Base-by-base conservation (phyloP, 1,284 basidiomycete genomes). In the Retiboletus flavoniger region DNA sequence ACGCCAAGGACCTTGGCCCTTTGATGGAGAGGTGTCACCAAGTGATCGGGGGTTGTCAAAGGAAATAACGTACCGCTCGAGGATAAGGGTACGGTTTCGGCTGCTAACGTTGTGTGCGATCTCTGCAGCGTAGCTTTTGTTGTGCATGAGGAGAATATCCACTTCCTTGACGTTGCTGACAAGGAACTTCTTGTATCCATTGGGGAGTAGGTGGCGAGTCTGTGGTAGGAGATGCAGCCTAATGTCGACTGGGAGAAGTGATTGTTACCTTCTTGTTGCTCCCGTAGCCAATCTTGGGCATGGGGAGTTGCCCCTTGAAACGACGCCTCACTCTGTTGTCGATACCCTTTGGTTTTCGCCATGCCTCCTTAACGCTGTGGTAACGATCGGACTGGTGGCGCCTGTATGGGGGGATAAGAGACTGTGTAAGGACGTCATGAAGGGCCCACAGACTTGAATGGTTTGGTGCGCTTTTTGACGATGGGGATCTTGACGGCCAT, bases 311-410 rank as follows among this genome's bases (percentile, higher is more conserved):
- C 57, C 94, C 95, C 82, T 95, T 95, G 85, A 98, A 97, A 68
- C 95, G 88, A 70, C 95, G 88, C 73, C 95, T 87, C 66, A 94
- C 91, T 72, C 93, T 87, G 85, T 95, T 95, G 74, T 95, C 93
- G 68, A 95, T 95, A 91, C 93, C 90, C 85, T 95, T 96, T 65
- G 93, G 93, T 80, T 96, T 98, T 76, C 95, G 84, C 95, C 95
- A 98, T 82, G 91, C 81, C 82, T 95, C 93, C 83, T 95, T 95
- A 65, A 98, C 94, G 63, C 87, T 80, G 74, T 91, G 84, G 81
- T 96, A 98, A 73, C 95, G 89, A 80, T 97, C 95, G 54, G 93
- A 95, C 78, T 98, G 95, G 78, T 97, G 95, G 75, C 95, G 92
- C 82, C 91, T 93, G 72, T 45, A 65, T 56, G 50, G 21, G n/a